Base-by-base conservation (phyloP, 2,329 filamentous ascomycete species). In the Venturia effusa region DNA sequence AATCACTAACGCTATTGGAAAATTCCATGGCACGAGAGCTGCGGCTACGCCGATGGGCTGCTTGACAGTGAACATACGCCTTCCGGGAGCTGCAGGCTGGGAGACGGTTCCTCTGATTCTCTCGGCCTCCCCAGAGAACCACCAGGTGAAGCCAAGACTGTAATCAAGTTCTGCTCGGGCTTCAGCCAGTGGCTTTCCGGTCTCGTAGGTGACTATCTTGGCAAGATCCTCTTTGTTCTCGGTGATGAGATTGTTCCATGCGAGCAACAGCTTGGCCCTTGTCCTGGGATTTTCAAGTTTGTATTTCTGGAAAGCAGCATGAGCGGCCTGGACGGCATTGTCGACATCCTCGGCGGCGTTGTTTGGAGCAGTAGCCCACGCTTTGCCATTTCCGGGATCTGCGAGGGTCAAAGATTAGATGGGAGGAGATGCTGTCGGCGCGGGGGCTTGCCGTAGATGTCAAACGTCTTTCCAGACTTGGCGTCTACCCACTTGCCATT, bases 21-120 rank as follows among this genome's bases (percentile, higher is more conserved):
- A 89, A 69, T 90, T 88, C 87, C 87, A 90, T 4, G 88, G 87
- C 1, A 89, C 86, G 19, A 90, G 75, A 0, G 87, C 87, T 0
- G 82, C 87, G 0, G 83, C 80, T 13, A 89, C 86, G 64, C 88
- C 88, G 65, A 89, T 81, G 0, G 87, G 87, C 73, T 90, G 87
- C 77, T 92, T 92, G 68, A 92, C 82, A 0, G 86, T 88, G 66
- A 92, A 83, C 2, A 86, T 80, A 15, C 88, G 80, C 6, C 88
- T 78, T 39, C 84, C 84, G 0, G 88, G 84, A 0, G 83, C 75
- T 0, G 87, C 78, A 0, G 86, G 81, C 0, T 80, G 78, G 57
- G 84, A 81, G 4, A 87, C 80, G 0, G 81, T 81, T 19, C 88
- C 88, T 32, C 82, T 79, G n/a, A 87, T 80, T 40, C 84, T 78